Base-by-base conservation (phyloP, 2,329 filamentous ascomycete species). In the Stachybotrys chartarum region DNA sequence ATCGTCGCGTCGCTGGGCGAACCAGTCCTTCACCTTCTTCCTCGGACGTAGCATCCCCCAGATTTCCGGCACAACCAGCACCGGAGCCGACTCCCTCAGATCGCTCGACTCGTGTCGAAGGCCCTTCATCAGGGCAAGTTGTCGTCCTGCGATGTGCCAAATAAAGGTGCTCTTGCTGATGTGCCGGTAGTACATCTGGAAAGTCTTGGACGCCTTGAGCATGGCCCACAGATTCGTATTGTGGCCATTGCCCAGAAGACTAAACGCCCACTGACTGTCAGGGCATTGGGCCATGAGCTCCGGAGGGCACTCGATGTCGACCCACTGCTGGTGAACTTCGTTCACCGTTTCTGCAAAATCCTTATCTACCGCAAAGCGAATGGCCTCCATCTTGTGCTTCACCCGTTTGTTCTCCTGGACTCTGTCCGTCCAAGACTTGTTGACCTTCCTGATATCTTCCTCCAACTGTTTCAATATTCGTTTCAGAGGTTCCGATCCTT, bases 201-300 rank as follows among this genome's bases (percentile, higher is more conserved):
- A 82, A 4, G 72, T 66, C 4, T 68, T 68, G 1, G 79, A 81
- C 0, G 80, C 81, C 56, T 80, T 79, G 16, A 83, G 65, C 3
- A 80, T 64, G 3, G 72, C 70, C 79, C 79, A 84, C 4, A 59
- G 64, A 30, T 70, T 74, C 11, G 70, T 67, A 1, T 61, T 47
- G 0, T 59, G 54, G 16, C 68, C 8, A 8, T 67, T 64, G 6
- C 78, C 58, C 3, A 68, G 64, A 0, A 54, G 54, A 8, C 56
- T 57, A 4, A 71, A 59, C 6, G 64, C 61, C 39, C 11, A 51
- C 66, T 69, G 32, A 64, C 61, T 51, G 24, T 42, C 35, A 2
- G 10, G 35, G 35, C 35, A 42, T 10, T 10, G 8, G 16, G 50
- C 35, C 7, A 58, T 39, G n/a, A 61, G 24, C 10, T 62, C 57